Evolutionary conservation across 169 alveolate species (phyloP).

Genomic region (Cyclospora cayetanensis): DNA sequence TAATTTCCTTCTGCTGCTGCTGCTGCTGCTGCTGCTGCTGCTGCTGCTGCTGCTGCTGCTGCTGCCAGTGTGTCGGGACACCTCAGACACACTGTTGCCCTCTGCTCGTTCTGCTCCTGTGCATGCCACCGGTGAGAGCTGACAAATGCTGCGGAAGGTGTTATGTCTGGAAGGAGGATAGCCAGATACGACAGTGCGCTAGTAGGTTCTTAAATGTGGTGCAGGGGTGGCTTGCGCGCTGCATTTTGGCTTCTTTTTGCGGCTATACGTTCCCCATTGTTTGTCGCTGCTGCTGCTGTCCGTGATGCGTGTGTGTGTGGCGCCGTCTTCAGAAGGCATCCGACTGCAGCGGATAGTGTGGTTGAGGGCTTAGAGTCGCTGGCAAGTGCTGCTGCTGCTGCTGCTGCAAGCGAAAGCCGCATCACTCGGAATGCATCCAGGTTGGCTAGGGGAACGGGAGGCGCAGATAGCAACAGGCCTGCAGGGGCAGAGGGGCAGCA

Average conservation of each 20-base stretch:
- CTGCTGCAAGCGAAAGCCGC: slow-evolving; percentile 43
- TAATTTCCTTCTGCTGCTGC: neutral
- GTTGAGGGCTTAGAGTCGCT: slow-evolving; percentile 32
- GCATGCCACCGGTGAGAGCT: no score
- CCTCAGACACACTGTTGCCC: no score
- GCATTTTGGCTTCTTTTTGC: no score
- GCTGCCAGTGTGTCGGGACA: neutral
- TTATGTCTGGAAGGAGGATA: no score
- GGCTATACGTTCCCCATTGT: no score
- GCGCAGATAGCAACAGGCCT: neutral
- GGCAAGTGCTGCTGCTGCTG: slow-evolving; percentile 57
- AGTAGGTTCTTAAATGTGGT: no score
- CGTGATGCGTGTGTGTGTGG: neutral
- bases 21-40: slow-evolving; percentile 22
- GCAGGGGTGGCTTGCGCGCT: no score
- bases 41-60: slow-evolving; percentile 8
- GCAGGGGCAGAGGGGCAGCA: neutral
- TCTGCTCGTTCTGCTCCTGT: no score
- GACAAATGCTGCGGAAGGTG: no score
- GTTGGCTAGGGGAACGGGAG: neutral
- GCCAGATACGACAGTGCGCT: no score
- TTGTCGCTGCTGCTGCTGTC: neutral
- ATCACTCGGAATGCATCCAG: slow-evolving; percentile 2
- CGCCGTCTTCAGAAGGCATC: slow-evolving; percentile 8
- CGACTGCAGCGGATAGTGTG: slow-evolving; percentile 53